Conservation (phyloP, 352 stramenopile species). For the Globisporangium perplexum region DNA sequence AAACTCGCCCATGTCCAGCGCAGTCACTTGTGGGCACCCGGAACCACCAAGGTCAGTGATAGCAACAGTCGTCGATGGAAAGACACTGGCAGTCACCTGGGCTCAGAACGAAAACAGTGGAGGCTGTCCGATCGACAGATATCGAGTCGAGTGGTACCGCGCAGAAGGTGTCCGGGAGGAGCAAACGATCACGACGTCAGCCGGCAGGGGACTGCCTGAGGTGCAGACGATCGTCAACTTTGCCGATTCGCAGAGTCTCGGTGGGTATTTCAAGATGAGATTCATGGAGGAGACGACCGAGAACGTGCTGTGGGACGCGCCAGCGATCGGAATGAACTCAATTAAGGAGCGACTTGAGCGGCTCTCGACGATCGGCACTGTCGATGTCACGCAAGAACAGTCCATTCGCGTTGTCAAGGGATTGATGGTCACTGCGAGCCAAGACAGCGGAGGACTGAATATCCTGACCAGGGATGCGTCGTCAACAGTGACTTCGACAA, state of each 20-base stretch:
- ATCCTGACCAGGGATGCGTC: conserved; percentile 25
- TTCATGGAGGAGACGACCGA: conserved; percentile 56
- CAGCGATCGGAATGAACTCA: conserved; percentile 44
- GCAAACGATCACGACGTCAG: conserved; percentile 75
- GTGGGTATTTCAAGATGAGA: conserved; percentile 59
- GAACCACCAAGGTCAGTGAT: conserved; percentile 33
- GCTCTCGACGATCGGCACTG: conserved; percentile 54
- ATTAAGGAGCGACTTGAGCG: conserved; percentile 68
- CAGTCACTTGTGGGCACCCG: conserved; percentile 51
- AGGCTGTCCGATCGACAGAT: conserved; percentile 49
- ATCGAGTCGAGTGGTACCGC: conserved; percentile 78
- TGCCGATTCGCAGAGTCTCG: conserved; percentile 46
- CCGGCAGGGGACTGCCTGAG: conserved; percentile 55
- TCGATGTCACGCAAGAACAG: conserved; percentile 39
- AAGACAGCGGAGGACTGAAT: neutral
- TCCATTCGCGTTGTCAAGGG: conserved; percentile 39
- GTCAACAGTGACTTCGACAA: conserved; percentile 12
- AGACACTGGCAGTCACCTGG: conserved; percentile 48
- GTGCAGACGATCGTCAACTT: conserved; percentile 56
- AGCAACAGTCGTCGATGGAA: conserved; percentile 50
- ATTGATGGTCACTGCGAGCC: conserved; percentile 25
- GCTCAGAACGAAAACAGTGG: conserved; percentile 20
- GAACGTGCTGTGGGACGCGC: conserved; percentile 66
- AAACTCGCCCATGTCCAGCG: conserved; percentile 55
- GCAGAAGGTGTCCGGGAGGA: conserved; percentile 44